Evolutionary conservation across 1,284 basidiomycete genomes (phyloP).

Genomic region (Caloboletus inedulis): DNA sequence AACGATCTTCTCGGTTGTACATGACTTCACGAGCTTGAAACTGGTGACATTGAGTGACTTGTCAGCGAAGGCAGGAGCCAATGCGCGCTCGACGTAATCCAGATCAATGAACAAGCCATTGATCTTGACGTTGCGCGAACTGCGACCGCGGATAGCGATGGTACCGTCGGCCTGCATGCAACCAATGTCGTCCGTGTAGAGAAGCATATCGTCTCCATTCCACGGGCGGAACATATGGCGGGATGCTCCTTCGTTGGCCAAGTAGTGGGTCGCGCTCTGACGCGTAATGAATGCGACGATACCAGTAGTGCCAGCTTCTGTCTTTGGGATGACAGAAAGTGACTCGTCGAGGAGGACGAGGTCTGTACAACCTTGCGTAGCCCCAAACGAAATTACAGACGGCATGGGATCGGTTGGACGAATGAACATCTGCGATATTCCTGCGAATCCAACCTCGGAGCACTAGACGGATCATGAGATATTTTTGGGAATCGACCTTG

Average conservation of each 20-base stretch:
- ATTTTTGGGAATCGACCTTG: background rate
- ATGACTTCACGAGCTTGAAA: conserved; percentile 29
- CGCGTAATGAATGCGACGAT: conserved; percentile 26
- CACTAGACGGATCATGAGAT: conserved; percentile 17
- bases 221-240: conserved; percentile 27
- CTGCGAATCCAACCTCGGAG: conserved; percentile 29
- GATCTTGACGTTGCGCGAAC: conserved; percentile 30
- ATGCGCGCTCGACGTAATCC: conserved; percentile 24
- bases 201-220: conserved; percentile 19
- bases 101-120: conserved; percentile 28
- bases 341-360: conserved; percentile 26
- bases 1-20: conserved; percentile 23
- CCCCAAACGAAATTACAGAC: conserved; percentile 22
- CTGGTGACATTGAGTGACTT: conserved; percentile 10
- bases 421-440: conserved; percentile 29
- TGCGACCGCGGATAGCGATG: conserved; percentile 24
- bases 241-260: conserved; percentile 24
- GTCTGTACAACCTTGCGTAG: conserved; percentile 26
- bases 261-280: conserved; percentile 25
- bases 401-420: conserved; percentile 22
- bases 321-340: conserved; percentile 18
- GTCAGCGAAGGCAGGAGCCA: conserved; percentile 20
- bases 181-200: conserved; percentile 29
- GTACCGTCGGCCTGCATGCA: conserved; percentile 25
- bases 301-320: conserved; percentile 18